phyloP scores from a whole-genome alignment of 805 yeast genomes.

The Yarrowia sp. region DNA sequence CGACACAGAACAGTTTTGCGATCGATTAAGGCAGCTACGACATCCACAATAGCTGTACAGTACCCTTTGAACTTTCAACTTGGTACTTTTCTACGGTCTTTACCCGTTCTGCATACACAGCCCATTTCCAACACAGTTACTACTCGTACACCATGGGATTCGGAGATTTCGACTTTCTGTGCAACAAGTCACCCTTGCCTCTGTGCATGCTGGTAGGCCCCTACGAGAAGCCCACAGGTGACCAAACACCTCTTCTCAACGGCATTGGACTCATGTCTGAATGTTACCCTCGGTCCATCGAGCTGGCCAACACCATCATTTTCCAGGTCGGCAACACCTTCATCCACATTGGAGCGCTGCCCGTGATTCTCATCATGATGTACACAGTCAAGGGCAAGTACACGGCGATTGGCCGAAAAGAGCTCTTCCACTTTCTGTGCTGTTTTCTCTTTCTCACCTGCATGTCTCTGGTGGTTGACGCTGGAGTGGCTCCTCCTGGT shows the following conservation, averaged over 20 bases:
- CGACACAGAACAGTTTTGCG: too few relatives aligned
- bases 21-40: too few relatives aligned
- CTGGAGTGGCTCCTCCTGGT: conserved; percentile 91
- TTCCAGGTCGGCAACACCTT: conserved; percentile 87
- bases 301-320: conserved; percentile 84
- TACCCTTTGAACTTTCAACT: too few relatives aligned
- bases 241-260: conserved; percentile 29
- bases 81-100: too few relatives aligned
- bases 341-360: conserved; percentile 71
- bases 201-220: conserved; percentile 74
- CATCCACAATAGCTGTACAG: too few relatives aligned
- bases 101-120: too few relatives aligned
- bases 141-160: conserved; percentile 51
- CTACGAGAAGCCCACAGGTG: conserved; percentile 36
- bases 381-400: conserved; percentile 79
- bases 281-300: conserved; percentile 85
- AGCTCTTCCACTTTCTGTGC: conserved; percentile 73
- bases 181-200: conserved; percentile 70
- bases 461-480: conserved; percentile 73
- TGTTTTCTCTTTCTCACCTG: conserved; percentile 56
- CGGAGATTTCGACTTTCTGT: conserved; percentile 63
- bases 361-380: conserved; percentile 63
- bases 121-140: not conserved
- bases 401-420: conserved; percentile 92
- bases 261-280: conserved; percentile 64